phyloP scores from a whole-genome alignment of 768 basidiomycete species.

The Auricularia sp. region DNA sequence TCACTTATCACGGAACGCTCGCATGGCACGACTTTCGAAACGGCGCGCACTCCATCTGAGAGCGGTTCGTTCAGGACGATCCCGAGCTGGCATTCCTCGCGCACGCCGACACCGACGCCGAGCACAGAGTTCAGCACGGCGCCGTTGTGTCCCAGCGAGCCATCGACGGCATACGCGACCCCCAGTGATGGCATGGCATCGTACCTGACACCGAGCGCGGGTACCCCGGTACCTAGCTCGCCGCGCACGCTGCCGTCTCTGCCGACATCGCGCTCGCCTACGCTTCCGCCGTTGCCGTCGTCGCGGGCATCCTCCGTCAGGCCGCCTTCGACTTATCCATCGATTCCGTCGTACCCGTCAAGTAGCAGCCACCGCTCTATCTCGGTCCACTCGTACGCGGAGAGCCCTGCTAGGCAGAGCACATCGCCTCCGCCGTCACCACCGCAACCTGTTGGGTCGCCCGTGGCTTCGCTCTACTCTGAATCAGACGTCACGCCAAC shows the following conservation, averaged over 20 bases:
- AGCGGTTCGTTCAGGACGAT: background rate
- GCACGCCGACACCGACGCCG: background rate
- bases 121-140: background rate
- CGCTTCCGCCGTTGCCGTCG: background rate
- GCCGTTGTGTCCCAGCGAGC: background rate
- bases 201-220: background rate
- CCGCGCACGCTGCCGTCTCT: background rate
- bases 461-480: constrained; percentile 4
- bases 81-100: background rate
- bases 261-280: background rate
- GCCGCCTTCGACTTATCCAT: constrained; percentile 21
- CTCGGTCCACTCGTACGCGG: constrained; percentile 8
- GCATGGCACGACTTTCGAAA: background rate
- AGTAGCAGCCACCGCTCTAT: constrained; percentile 28
- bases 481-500: background rate
- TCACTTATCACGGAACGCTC: background rate
- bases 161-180: constrained; percentile 1
- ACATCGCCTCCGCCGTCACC: background rate
- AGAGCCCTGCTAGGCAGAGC: background rate
- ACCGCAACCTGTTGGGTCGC: background rate
- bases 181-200: constrained; percentile 3
- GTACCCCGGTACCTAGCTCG: background rate
- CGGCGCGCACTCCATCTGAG: background rate
- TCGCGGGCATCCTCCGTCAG: background rate
- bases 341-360: constrained; percentile 31